Conservation (phyloP, 768 basidiomycete species). For the Pulveroboletus sp. region DNA sequence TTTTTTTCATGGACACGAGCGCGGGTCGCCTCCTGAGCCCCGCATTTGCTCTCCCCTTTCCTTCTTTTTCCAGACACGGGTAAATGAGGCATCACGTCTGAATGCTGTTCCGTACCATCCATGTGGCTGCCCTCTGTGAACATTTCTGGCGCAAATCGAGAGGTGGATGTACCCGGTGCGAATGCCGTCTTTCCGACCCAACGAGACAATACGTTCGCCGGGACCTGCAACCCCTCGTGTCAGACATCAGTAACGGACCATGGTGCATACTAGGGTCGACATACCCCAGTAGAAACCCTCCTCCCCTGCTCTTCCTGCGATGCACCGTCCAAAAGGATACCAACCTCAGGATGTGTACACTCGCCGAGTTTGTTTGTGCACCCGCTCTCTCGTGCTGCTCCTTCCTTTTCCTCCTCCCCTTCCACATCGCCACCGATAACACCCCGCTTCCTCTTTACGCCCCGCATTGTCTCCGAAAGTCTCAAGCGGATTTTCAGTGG, state of each 20-base stretch:
- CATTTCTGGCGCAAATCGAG: background rate
- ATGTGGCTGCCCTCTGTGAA: background rate
- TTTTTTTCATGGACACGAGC: background rate
- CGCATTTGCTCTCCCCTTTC: background rate
- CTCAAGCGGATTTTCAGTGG: constrained; percentile 9
- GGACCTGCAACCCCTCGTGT: background rate
- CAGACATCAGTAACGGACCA: background rate
- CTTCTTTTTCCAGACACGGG: background rate
- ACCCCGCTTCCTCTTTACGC: constrained; percentile 15
- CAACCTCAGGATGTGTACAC: no score
- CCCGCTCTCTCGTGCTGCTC: background rate
- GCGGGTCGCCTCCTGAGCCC: background rate
- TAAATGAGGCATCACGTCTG: background rate
- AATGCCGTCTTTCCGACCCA: background rate
- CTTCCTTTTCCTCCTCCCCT: no score
- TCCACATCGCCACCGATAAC: background rate
- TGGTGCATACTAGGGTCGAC: background rate
- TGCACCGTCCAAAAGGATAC: background rate
- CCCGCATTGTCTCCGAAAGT: constrained; percentile 3
- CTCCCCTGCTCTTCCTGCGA: background rate
- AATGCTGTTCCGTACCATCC: background rate
- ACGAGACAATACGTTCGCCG: background rate
- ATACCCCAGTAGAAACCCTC: background rate
- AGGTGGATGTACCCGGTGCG: no score
- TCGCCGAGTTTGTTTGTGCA: background rate